Evolutionary conservation across 177 flowering plant genomes (phyloP).

Genomic region (Vitis hybrid): DNA sequence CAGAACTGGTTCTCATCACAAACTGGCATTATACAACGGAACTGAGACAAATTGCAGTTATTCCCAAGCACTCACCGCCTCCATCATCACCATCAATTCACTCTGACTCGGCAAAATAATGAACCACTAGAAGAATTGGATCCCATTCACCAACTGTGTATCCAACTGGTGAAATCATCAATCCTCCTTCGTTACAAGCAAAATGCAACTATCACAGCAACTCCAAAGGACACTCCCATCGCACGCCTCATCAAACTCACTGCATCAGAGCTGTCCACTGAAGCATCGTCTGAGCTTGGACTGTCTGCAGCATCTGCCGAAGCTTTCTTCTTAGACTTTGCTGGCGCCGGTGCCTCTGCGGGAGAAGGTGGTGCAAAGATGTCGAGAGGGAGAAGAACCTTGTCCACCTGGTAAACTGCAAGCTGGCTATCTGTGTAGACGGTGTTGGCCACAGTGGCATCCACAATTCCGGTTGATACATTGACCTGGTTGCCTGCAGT

Average conservation of each 20-base stretch:
- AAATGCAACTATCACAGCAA: background rate
- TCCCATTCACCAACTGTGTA: too few relatives aligned
- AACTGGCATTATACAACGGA: too few relatives aligned
- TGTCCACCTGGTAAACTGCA: slow-evolving; percentile 23
- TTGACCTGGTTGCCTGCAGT: slow-evolving; percentile 25
- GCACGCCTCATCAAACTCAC: background rate
- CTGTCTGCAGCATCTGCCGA: slow-evolving; percentile 4
- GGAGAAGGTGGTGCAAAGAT: slow-evolving; percentile 22
- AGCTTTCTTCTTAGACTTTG: slow-evolving; percentile 13
- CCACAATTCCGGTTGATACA: slow-evolving; percentile 21
- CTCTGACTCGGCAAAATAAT: too few relatives aligned
- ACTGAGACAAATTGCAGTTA: too few relatives aligned
- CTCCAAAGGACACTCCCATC: background rate
- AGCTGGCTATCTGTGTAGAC: slow-evolving; percentile 21
- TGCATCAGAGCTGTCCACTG: slow-evolving; percentile 14
- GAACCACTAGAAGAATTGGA: too few relatives aligned
- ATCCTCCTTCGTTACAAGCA: background rate
- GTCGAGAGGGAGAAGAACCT: slow-evolving; percentile 26
- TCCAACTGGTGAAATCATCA: too few relatives aligned
- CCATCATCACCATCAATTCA: too few relatives aligned
- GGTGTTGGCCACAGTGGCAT: slow-evolving; percentile 17
- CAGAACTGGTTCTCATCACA: too few relatives aligned
- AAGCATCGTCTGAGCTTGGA: slow-evolving; percentile 5
- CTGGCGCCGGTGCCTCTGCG: slow-evolving; percentile 27
- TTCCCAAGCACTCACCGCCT: too few relatives aligned